A percentile compares a stretch with the other conserved stretches of the same genome.
Evolutionary conservation across 345 rosid species (phyloP).

Genomic region (Trapa bicornis): DNA sequence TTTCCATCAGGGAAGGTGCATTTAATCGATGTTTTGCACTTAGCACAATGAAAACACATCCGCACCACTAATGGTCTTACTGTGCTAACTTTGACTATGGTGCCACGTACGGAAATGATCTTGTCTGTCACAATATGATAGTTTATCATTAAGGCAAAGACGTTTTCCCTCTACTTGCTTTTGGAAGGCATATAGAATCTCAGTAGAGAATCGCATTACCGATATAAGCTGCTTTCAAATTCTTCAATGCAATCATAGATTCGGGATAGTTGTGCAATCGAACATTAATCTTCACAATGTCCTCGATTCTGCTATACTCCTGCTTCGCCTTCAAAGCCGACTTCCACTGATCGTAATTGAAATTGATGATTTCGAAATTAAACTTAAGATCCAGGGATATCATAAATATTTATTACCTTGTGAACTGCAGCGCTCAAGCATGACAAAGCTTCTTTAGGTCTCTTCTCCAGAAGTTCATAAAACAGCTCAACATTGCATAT

Average conservation of each 20-base stretch:
- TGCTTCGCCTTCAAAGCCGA: conserved; percentile 34
- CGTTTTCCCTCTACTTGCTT: background rate
- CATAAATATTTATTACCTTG: conserved; percentile 31
- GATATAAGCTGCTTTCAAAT: conserved; percentile 85
- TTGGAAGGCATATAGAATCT: background rate
- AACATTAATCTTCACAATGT: conserved; percentile 46
- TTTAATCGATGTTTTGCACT: conserved; percentile 52
- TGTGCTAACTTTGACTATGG: conserved; percentile 77
- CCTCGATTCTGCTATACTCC: conserved; percentile 27
- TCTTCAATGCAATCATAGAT: conserved; percentile 71
- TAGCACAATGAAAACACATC: conserved; percentile 63
- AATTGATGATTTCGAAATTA: background rate
- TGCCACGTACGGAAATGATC: conserved; percentile 83
- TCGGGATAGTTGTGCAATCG: conserved; percentile 74
- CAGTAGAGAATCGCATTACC: conserved; percentile 31
- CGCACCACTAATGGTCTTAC: conserved; percentile 74
- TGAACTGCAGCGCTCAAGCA: conserved; percentile 80
- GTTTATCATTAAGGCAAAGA: background rate
- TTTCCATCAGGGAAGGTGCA: conserved; percentile 79
- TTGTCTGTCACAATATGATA: conserved; percentile 44
- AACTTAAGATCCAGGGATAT: background rate
- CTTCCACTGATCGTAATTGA: background rate
- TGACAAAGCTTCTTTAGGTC: conserved; percentile 62
- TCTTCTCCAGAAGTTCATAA: conserved; percentile 44
- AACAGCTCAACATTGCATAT: conserved; percentile 39